Base-by-base conservation (phyloP, 192 early-diverging fungal genomes). In the Thamnidium elegans region DNA sequence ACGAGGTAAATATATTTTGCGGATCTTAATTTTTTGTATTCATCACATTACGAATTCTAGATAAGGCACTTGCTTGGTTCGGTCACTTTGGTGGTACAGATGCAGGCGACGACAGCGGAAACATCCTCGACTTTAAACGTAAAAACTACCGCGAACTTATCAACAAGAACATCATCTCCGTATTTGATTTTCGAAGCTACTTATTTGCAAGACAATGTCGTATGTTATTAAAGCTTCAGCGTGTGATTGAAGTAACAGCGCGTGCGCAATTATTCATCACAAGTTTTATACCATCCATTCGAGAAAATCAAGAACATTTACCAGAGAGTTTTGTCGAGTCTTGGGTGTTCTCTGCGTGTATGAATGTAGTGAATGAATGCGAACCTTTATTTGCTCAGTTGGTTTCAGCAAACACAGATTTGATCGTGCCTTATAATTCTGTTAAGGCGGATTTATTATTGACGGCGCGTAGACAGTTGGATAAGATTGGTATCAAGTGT, bases 131-230 rank as follows among this genome's bases (percentile, higher is more conserved):
- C 52, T 63, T 90, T 21, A 77, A 80, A 46, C 79, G 78, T 19
- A 96, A 95, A 71, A 85, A 87, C 1, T 99, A 97, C 68, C 81
- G 91, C 46, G 89, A 94, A 48, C 79, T 87, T 75, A 95, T 98
- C 68, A 87, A 88, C 30, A 88, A 94, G 65, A 99, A 94, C 77
- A 85, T 78, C 2, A 94, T 97, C 21, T 84, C 89, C 3, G 89
- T 98, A 51, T 99, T 97, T 75, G 97, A 99, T 74, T 97, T 99
- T 66, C 85, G 96, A 58, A 85, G 93, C 60, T 99, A 99, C 74
- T 75, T 99, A 17, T 96, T 97, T 78, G 92, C 91, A 39, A 76
- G 94, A n/a, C 97, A 99, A 66, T 86, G 84, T 46, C 82, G 84
- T 50, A 74, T 99, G 53, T 72, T 97, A 15, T 79, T 92, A 19